Base-by-base conservation (phyloP, 2,329 filamentous ascomycete species). In the Nemania sp. region DNA sequence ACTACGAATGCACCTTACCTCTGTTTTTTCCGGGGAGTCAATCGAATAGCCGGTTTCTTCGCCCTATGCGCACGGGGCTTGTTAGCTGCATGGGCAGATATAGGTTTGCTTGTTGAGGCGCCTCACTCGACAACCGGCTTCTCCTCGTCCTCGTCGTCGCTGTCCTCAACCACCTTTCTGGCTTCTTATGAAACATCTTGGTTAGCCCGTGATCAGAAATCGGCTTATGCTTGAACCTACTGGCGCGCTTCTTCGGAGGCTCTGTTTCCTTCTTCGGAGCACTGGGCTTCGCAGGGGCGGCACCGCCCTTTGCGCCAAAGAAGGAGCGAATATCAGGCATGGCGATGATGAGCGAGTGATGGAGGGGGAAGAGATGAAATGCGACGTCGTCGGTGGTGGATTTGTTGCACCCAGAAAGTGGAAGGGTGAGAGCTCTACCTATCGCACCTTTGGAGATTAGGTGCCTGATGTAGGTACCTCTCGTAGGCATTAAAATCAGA, bases 291-390 rank as follows among this genome's bases (percentile, higher is more conserved):
- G 81, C 76, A 51, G 83, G 78, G 46, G 82, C 78, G 68, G 83
- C 80, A 65, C 84, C 82, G 53, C 86, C 85, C 75, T 92, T 92
- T 63, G 90, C 87, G 57, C 89, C 87, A 79, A 98, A 97, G 78
- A 97, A 98, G 69, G 83, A 92, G 72, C 93, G 85, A 71, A 97
- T 98, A 77, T 98, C 94, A 65, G 92, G 87, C 92, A 97, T 96
- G 52, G 51, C 52, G 45, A 17, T 37, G 25, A 32, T 37, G 18
- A 7, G 40, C 13, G 39, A 48, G 32, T 7, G 21, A 25, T 5
- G 18, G 10, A n/a, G 47, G 20, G 11, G 15, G 21, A 47, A 52
- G 45, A 54, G 39, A 29, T 34, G 39, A 17, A 15, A 37, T 39
- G 47, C 37, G 48, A 12, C 34, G 42, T 57, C 21, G 35, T 54